These are phyloP conservation scores for Suillus decipiens DNA, from an alignment of 768 basidiomycete genomes.

Conservation along the genomic window DNA sequence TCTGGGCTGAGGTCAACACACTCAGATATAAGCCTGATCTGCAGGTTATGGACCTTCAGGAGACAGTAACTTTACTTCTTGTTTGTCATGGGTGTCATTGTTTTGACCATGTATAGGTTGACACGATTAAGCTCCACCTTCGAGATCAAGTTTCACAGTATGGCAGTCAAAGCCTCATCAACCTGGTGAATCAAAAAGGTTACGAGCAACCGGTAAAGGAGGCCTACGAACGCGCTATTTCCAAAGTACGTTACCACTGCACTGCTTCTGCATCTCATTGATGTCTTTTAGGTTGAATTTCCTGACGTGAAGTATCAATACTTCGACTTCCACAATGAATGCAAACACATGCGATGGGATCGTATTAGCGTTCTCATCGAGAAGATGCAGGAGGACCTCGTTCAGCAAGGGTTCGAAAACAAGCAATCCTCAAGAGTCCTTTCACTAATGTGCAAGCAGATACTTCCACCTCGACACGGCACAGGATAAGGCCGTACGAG, in stretches of 20 bases:
- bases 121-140: slow-evolving; percentile 74
- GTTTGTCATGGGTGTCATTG: slow-evolving; percentile 4
- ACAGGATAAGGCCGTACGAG: slow-evolving; percentile 46
- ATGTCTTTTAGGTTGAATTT: slow-evolving; percentile 50
- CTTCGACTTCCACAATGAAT: slow-evolving; percentile 97
- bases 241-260: slow-evolving; percentile 46
- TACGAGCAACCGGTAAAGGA: slow-evolving; percentile 94
- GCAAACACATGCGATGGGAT: slow-evolving; percentile 94
- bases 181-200: slow-evolving; percentile 92
- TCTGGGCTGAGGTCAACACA: slow-evolving; percentile 97
- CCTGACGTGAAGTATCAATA: slow-evolving; percentile 83
- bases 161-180: slow-evolving; percentile 79
- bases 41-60: slow-evolving; percentile 90
- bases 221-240: slow-evolving; percentile 81
- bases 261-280: not conserved
- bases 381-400: slow-evolving; percentile 67
- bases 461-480: slow-evolving; percentile 74
- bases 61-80: slow-evolving; percentile 61
- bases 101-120: slow-evolving; percentile 45
- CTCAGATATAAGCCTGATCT: slow-evolving; percentile 95
- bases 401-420: slow-evolving; percentile 57
- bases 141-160: slow-evolving; percentile 72
- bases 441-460: slow-evolving; percentile 40
- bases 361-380: slow-evolving; percentile 84
- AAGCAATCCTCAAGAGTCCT: not conserved